Percentiles rank a stretch among this genome's conserved stretches.
phyloP scores from a whole-genome alignment of 768 basidiomycete species.

The Tulasnella sp. region DNA sequence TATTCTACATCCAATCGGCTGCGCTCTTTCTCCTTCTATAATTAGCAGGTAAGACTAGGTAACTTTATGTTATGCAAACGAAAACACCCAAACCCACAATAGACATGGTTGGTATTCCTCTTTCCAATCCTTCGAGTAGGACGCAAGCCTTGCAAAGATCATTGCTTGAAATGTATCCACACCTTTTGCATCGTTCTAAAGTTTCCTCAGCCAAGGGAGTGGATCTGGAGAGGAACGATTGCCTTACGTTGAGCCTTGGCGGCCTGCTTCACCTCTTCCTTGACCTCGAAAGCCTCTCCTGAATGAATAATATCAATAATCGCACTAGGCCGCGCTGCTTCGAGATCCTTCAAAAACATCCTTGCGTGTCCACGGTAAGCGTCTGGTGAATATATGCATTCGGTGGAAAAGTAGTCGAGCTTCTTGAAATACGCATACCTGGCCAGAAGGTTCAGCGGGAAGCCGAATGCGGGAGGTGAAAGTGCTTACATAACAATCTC shows the following conservation, averaged over 20 bases:
- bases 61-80: neutral
- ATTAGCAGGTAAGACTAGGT: neutral
- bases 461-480: constrained; percentile 18
- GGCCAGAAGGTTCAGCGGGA: constrained; percentile 13
- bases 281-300: constrained; percentile 85
- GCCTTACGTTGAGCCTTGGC: constrained; percentile 80
- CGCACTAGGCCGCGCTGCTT: constrained; percentile 87
- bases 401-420: constrained; percentile 97
- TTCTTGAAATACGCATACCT: constrained; percentile 99
- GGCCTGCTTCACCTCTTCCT: constrained; percentile 74
- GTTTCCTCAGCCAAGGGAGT: neutral
- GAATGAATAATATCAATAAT: constrained; percentile 98
- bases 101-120: constrained; percentile 55
- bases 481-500: constrained; percentile 90
- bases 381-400: constrained; percentile 98
- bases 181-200: constrained; percentile 82
- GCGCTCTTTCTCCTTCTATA: constrained; percentile 57
- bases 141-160: constrained; percentile 95
- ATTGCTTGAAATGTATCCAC: constrained; percentile 95
- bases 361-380: constrained; percentile 97
- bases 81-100: constrained; percentile 33
- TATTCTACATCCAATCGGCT: constrained; percentile 57
- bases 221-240: neutral
- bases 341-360: constrained; percentile 89
- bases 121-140: constrained; percentile 82